Evolutionary conservation across 1,284 basidiomycete genomes (phyloP).

Genomic region (Tylopilus orsonianus): DNA sequence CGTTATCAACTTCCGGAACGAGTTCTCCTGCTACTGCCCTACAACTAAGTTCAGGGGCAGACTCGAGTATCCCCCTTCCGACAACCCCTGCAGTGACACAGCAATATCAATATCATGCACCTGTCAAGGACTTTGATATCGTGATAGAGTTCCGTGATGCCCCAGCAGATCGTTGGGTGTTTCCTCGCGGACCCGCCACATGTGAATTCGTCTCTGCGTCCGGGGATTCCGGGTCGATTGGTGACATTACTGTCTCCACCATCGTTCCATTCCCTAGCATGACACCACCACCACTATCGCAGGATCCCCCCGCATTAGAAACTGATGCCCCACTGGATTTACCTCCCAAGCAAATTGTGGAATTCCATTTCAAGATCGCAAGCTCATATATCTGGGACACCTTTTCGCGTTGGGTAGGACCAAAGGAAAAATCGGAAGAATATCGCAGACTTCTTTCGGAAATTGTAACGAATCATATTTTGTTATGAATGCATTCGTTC

Average conservation of each 20-base stretch:
- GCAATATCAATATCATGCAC: slow-evolving; percentile 24
- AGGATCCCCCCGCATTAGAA: slow-evolving; percentile 16
- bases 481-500: not conserved
- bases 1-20: slow-evolving; percentile 38
- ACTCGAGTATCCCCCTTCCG: slow-evolving; percentile 15
- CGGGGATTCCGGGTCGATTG: slow-evolving; percentile 19
- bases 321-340: slow-evolving; percentile 8
- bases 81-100: slow-evolving; percentile 14
- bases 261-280: slow-evolving; percentile 34
- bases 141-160: slow-evolving; percentile 68
- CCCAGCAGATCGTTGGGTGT: slow-evolving; percentile 57
- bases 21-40: slow-evolving; percentile 12
- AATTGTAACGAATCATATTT: slow-evolving; percentile 37
- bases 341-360: slow-evolving; percentile 38
- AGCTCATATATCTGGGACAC: slow-evolving; percentile 51
- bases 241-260: slow-evolving; percentile 43
- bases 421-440: slow-evolving; percentile 45
- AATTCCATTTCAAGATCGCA: slow-evolving; percentile 47
- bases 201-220: slow-evolving; percentile 39
- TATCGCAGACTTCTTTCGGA: slow-evolving; percentile 41
- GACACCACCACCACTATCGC: slow-evolving; percentile 14
- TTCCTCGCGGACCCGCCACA: slow-evolving; percentile 58
- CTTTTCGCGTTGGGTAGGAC: slow-evolving; percentile 57
- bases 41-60: slow-evolving; percentile 10
- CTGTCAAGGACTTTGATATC: slow-evolving; percentile 58